Percentiles rank a stretch among this genome's conserved stretches.
These are phyloP conservation scores for Kodamaea leandrae DNA, from an alignment of 805 yeast species.

Conservation along the genomic window DNA sequence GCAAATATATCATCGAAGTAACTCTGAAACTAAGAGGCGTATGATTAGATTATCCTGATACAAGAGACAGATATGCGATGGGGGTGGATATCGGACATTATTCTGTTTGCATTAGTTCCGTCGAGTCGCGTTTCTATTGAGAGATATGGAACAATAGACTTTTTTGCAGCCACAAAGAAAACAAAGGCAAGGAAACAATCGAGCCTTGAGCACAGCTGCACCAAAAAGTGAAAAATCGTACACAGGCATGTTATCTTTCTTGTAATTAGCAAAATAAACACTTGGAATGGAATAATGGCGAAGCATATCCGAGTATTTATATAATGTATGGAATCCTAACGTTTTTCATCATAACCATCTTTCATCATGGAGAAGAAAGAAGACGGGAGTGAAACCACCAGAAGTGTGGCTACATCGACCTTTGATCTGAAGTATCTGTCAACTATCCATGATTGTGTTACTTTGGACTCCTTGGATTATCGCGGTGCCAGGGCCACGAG, in stretches of 20 bases:
- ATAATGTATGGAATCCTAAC: no score
- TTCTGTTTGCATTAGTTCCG: no score
- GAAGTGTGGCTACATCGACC: neutral
- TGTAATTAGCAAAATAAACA: neutral
- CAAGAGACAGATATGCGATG: no score
- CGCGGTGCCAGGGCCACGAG: neutral
- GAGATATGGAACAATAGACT: neutral
- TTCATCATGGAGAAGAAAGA: slow-evolving; percentile 1
- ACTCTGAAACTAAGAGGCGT: no score
- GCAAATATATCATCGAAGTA: no score
- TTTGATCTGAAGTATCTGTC: neutral
- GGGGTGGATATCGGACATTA: no score
- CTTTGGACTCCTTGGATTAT: neutral
- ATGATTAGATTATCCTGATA: no score
- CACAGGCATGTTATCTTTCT: neutral
- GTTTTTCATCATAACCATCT: neutral
- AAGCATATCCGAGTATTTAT: no score
- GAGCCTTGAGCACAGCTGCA: slow-evolving; percentile 1
- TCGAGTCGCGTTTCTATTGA: neutral
- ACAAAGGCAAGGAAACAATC: slow-evolving; percentile 2
- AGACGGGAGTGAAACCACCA: neutral
- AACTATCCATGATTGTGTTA: neutral
- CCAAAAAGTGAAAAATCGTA: neutral
- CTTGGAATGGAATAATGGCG: no score
- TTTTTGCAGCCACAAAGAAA: slow-evolving; percentile 2